Evolutionary conservation across 106 monocot genomes (phyloP).

Genomic region (Xerophyta viscosa): DNA sequence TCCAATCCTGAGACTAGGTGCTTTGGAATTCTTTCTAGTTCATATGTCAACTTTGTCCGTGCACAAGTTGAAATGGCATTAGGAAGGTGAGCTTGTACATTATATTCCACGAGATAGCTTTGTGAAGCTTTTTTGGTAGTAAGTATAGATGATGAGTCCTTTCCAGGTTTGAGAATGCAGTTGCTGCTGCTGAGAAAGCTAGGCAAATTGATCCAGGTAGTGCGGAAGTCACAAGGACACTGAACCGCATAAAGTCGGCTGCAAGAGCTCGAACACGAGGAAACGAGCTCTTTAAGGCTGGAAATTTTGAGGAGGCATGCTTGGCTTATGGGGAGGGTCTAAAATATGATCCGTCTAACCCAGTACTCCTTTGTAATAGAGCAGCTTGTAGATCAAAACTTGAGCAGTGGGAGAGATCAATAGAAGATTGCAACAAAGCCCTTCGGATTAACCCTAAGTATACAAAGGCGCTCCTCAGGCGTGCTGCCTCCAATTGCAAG

Average conservation of each 20-base stretch:
- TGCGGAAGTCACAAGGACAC: conserved; percentile 27
- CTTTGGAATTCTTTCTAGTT: conserved; percentile 37
- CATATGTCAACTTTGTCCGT: conserved; percentile 41
- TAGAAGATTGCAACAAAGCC: conserved; percentile 81
- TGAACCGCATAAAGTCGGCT: conserved; percentile 50
- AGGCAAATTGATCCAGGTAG: conserved; percentile 41
- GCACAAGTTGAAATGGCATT: conserved; percentile 74
- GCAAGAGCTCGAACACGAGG: conserved; percentile 54
- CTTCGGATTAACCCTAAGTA: conserved; percentile 67
- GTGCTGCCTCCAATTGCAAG: conserved; percentile 70
- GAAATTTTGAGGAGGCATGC: conserved; percentile 69
- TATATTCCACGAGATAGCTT: background rate
- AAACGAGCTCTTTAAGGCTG: conserved; percentile 62
- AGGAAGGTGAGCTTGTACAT: conserved; percentile 43
- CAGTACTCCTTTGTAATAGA: conserved; percentile 80
- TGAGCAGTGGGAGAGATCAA: conserved; percentile 70
- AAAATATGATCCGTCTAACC: conserved; percentile 60
- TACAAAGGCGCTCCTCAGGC: conserved; percentile 75
- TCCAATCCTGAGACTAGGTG: conserved; percentile 16
- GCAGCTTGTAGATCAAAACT: conserved; percentile 85
- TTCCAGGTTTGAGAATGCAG: conserved; percentile 74
- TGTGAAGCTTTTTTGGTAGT: background rate
- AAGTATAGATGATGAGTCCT: background rate
- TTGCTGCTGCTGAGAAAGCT: conserved; percentile 61
- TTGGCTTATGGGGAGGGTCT: conserved; percentile 88